Conservation (phyloP, 345 rosid species). For the Pistacia atlantica region DNA sequence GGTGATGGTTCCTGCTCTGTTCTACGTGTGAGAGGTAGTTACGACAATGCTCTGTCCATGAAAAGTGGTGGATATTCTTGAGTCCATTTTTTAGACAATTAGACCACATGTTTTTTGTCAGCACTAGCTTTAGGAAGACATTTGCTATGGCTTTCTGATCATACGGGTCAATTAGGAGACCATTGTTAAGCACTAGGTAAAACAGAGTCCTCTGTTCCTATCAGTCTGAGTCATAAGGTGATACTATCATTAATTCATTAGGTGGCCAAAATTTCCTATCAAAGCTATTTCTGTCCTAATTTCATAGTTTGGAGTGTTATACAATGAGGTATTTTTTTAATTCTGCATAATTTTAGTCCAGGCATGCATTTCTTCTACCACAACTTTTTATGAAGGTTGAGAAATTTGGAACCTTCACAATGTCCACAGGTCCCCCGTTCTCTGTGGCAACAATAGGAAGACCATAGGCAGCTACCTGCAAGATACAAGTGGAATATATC, state of each 20-base stretch:
- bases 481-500: constrained; percentile 9
- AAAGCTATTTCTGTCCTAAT: background rate
- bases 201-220: constrained; percentile 16
- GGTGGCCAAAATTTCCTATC: background rate
- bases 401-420: constrained; percentile 44
- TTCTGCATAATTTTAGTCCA: background rate
- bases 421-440: constrained; percentile 74
- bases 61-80: constrained; percentile 60
- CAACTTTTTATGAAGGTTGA: background rate
- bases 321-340: background rate
- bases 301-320: background rate
- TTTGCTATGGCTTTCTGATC: constrained; percentile 64
- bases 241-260: background rate
- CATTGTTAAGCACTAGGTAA: constrained; percentile 62
- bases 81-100: constrained; percentile 68
- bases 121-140: constrained; percentile 70
- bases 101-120: constrained; percentile 55
- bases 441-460: constrained; percentile 69
- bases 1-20: constrained; percentile 78
- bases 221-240: constrained; percentile 7
- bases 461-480: constrained; percentile 74
- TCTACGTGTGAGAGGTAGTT: constrained; percentile 83
- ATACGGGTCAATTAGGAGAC: constrained; percentile 69
- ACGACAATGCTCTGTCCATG: constrained; percentile 79
- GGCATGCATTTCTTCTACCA: background rate